phyloP scores from a whole-genome alignment of 306 rosid species.

The Malus orientalis region DNA sequence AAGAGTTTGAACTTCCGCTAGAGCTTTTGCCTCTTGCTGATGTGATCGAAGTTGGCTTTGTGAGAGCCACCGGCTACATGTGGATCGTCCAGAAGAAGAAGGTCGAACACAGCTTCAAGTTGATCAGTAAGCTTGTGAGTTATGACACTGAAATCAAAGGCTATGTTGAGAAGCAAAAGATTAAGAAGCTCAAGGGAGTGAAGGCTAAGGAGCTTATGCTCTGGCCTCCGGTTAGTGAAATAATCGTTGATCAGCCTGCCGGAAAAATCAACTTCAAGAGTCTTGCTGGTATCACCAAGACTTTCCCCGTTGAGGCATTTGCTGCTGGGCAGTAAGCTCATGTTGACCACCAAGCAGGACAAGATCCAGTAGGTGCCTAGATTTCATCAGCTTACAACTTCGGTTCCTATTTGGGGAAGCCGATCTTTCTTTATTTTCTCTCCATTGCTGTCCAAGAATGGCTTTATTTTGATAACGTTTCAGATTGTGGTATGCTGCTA shows the following conservation, averaged over 20 bases:
- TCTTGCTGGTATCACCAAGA: constrained; percentile 87
- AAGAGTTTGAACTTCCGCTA: constrained; percentile 59
- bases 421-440: neutral
- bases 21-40: constrained; percentile 71
- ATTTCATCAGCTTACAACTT: neutral
- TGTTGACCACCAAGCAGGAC: neutral
- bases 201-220: constrained; percentile 87
- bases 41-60: constrained; percentile 69
- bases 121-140: constrained; percentile 67
- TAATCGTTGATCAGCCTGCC: constrained; percentile 34
- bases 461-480: neutral
- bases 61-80: constrained; percentile 62
- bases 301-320: constrained; percentile 77
- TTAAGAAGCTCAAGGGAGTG: constrained; percentile 79
- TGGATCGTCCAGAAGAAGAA: constrained; percentile 81
- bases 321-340: constrained; percentile 66
- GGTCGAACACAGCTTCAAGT: constrained; percentile 80
- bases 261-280: constrained; percentile 89
- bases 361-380: neutral
- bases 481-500: neutral
- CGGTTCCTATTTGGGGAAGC: neutral
- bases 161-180: constrained; percentile 43
- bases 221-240: constrained; percentile 92
- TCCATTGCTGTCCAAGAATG: neutral
- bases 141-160: constrained; percentile 60